Evolutionary conservation across 441 rosid genomes (phyloP).

Genomic region (Biscutella laevigata): DNA sequence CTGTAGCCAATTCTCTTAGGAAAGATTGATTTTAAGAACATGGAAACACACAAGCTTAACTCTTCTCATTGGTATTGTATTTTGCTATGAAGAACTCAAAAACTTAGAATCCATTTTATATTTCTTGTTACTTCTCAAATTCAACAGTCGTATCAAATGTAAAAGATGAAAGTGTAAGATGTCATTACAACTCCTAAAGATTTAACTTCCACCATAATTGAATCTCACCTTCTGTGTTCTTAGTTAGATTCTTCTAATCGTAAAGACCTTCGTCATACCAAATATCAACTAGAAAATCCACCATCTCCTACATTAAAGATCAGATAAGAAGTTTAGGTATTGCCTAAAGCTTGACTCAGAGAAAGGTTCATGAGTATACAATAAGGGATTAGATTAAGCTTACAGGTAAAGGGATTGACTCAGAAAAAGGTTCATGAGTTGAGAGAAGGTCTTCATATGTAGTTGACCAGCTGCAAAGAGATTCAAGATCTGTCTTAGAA

Average conservation of each 20-base stretch:
- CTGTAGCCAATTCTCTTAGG: constrained; percentile 3
- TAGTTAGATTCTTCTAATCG: constrained; percentile 43
- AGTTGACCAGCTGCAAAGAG: constrained; percentile 68
- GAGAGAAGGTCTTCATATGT: constrained; percentile 79
- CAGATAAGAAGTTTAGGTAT: background rate
- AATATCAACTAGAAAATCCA: constrained; percentile 80
- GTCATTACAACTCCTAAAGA: constrained; percentile 12
- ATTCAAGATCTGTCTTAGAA: constrained; percentile 8
- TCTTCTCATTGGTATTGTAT: background rate
- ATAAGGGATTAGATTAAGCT: constrained; percentile 17
- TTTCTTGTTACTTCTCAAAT: background rate
- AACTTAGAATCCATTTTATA: background rate
- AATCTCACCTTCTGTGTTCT: constrained; percentile 3
- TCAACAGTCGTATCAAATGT: constrained; percentile 8
- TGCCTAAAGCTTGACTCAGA: too few relatives aligned
- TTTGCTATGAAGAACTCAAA: background rate
- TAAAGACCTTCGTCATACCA: constrained; percentile 82
- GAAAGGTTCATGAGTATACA: too few relatives aligned
- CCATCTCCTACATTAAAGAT: constrained; percentile 66
- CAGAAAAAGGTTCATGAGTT: constrained; percentile 65
- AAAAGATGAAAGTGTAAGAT: constrained; percentile 12
- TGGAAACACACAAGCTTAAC: background rate
- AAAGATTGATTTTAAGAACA: constrained; percentile 9
- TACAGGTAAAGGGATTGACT: constrained; percentile 77
- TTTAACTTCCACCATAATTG: constrained; percentile 3